Percentiles rank a stretch among this genome's conserved stretches.
These are phyloP conservation scores for Cystobasidiaceae sp. DNA, from an alignment of 1,284 basidiomycete genomes.

Conservation along the genomic window DNA sequence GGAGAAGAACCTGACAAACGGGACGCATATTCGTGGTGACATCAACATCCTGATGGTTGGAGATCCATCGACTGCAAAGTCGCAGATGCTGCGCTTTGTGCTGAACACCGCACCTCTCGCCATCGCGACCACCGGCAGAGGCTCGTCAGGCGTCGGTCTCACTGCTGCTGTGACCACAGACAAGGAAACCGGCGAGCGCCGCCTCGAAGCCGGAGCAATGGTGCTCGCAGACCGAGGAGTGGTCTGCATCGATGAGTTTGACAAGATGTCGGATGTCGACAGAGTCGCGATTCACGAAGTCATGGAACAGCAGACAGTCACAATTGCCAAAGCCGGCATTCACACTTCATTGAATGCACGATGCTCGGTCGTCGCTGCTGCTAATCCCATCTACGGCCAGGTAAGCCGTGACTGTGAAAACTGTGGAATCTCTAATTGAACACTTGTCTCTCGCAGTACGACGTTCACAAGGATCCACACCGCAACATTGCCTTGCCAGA, in stretches of 20 bases:
- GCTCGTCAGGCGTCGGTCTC: constrained; percentile 95
- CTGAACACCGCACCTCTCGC: constrained; percentile 93
- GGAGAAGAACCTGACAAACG: constrained; percentile 96
- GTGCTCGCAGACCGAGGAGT: constrained; percentile 98
- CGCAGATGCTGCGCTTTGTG: constrained; percentile 92
- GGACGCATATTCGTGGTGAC: constrained; percentile 97
- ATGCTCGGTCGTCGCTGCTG: constrained; percentile 95
- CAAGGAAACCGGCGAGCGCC: constrained; percentile 87
- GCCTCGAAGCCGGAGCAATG: constrained; percentile 98
- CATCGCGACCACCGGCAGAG: constrained; percentile 95
- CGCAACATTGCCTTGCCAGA: constrained; percentile 98
- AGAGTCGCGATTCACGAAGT: constrained; percentile 99
- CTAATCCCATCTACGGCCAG: constrained; percentile 98
- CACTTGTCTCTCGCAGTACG: constrained; percentile 62
- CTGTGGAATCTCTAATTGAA: constrained; percentile 21
- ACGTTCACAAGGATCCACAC: constrained; percentile 99
- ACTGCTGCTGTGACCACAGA: constrained; percentile 99
- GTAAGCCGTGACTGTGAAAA: constrained; percentile 50
- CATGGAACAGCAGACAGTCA: constrained; percentile 97
- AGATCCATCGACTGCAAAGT: constrained; percentile 96
- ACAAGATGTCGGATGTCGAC: constrained; percentile 99
- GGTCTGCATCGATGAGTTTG: constrained; percentile 99
- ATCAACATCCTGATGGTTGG: constrained; percentile 99
- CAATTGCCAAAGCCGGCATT: constrained; percentile 98
- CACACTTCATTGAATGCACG: constrained; percentile 97